Evolutionary conservation across 2,329 filamentous ascomycete genomes (phyloP).

Genomic region (Aspergillus japonicus): DNA sequence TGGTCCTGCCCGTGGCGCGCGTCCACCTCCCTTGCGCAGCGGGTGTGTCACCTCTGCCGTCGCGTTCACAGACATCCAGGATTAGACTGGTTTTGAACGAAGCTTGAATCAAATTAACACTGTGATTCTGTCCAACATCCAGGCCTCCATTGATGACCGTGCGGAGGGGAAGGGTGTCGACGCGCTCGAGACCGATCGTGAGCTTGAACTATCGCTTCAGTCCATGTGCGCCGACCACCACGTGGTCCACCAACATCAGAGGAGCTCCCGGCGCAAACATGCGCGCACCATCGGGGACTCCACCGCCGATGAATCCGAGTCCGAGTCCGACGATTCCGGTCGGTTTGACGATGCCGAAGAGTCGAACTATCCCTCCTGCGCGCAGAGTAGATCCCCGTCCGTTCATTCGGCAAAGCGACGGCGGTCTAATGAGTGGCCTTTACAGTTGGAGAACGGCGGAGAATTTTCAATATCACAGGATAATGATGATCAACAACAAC

Average conservation of each 20-base stretch:
- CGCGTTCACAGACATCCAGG: background rate
- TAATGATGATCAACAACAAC: background rate
- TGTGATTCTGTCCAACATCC: background rate
- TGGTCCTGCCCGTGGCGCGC: background rate
- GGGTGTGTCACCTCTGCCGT: background rate
- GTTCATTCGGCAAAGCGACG: slow-evolving; percentile 43
- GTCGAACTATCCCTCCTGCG: slow-evolving; percentile 10
- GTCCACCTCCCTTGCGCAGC: slow-evolving; percentile 11
- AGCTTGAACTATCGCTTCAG: slow-evolving; percentile 25
- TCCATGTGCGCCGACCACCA: slow-evolving; percentile 15
- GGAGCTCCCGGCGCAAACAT: slow-evolving; percentile 31
- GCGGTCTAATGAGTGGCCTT: slow-evolving; percentile 47
- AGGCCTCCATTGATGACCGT: slow-evolving; percentile 13
- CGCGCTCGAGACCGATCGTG: slow-evolving; percentile 21
- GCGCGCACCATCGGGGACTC: slow-evolving; percentile 22
- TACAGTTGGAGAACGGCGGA: slow-evolving; percentile 13
- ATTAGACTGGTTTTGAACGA: background rate
- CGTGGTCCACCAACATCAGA: slow-evolving; percentile 6
- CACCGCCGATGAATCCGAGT: slow-evolving; percentile 18
- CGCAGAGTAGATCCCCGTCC: slow-evolving; percentile 23
- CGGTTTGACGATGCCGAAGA: slow-evolving; percentile 40
- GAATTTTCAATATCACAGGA: slow-evolving; percentile 13
- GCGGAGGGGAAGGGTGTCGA: slow-evolving; percentile 16
- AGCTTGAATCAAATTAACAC: background rate
- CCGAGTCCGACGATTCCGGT: slow-evolving; percentile 34